Evolutionary conservation across 495 filamentous ascomycete genomes (phyloP).

Genomic region (Neurospora sp.): DNA sequence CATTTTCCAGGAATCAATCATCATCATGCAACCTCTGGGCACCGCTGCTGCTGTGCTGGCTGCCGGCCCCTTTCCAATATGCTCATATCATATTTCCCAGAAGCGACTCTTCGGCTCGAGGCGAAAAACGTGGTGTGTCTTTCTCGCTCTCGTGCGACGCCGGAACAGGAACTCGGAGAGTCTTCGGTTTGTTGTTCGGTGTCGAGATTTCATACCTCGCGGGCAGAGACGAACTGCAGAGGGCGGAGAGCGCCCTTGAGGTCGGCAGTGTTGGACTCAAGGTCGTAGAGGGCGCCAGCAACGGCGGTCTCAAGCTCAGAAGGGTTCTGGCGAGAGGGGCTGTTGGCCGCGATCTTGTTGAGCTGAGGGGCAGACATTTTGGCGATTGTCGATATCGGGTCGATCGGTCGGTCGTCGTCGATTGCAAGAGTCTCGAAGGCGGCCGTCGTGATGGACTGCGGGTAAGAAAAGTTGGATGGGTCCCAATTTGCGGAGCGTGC

Average conservation of each 20-base stretch:
- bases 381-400: conserved; percentile 27
- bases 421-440: conserved; percentile 8
- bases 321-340: conserved; percentile 83
- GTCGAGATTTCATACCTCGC: conserved; percentile 73
- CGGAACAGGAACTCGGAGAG: conserved; percentile 31
- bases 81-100: conserved; percentile 22
- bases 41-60: background rate
- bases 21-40: background rate
- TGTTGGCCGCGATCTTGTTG: conserved; percentile 97
- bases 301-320: conserved; percentile 93
- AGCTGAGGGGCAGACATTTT: conserved; percentile 51
- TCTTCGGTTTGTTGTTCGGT: conserved; percentile 10
- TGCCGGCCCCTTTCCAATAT: conserved; percentile 14
- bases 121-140: conserved; percentile 4
- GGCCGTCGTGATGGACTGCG: conserved; percentile 1
- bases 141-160: conserved; percentile 5
- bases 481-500: background rate
- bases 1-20: background rate
- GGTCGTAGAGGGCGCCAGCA: conserved; percentile 89
- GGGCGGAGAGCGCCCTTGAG: conserved; percentile 87
- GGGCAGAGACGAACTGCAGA: conserved; percentile 93
- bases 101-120: conserved; percentile 18
- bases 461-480: conserved; percentile 8
- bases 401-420: conserved; percentile 9
- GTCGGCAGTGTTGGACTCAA: conserved; percentile 95